Evolutionary conservation across 2,329 filamentous ascomycete genomes (phyloP).

Genomic region (Stachybotrys echinatus): DNA sequence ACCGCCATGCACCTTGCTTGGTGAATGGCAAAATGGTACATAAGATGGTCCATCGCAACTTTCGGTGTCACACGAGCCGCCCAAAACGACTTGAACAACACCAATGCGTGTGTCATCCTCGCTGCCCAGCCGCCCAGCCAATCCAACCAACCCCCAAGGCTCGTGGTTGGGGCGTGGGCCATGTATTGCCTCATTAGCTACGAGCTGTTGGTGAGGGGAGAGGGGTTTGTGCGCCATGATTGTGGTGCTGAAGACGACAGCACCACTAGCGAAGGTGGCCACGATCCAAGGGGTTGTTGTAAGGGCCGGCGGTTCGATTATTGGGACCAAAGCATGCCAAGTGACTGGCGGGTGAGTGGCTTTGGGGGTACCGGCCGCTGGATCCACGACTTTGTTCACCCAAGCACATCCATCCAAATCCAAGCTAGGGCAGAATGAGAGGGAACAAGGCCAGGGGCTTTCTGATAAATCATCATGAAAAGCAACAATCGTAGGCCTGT

Average conservation of each 20-base stretch:
- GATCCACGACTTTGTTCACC: too few relatives aligned
- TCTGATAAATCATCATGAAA: too few relatives aligned
- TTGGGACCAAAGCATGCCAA: too few relatives aligned
- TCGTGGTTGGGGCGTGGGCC: background rate
- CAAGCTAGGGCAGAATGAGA: too few relatives aligned
- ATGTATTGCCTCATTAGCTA: background rate
- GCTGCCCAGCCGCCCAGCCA: too few relatives aligned
- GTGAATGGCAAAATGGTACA: background rate
- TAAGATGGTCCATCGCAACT: background rate
- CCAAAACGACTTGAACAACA: background rate
- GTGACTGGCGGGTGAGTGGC: too few relatives aligned
- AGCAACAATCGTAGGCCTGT: too few relatives aligned
- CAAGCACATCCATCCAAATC: too few relatives aligned
- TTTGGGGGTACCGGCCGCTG: too few relatives aligned
- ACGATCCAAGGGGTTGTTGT: background rate
- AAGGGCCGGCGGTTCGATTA: background rate
- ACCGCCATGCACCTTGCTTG: background rate
- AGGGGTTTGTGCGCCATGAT: background rate
- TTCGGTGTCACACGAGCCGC: background rate
- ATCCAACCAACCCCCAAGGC: background rate
- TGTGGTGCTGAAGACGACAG: background rate
- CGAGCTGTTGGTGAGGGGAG: background rate
- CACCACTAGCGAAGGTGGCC: background rate
- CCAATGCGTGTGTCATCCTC: too few relatives aligned
- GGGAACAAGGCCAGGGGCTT: too few relatives aligned